Evolutionary conservation across 805 yeast species (phyloP), one percentile per base, ranked within the genome.

Genomic region (Candida corydali): DNA sequence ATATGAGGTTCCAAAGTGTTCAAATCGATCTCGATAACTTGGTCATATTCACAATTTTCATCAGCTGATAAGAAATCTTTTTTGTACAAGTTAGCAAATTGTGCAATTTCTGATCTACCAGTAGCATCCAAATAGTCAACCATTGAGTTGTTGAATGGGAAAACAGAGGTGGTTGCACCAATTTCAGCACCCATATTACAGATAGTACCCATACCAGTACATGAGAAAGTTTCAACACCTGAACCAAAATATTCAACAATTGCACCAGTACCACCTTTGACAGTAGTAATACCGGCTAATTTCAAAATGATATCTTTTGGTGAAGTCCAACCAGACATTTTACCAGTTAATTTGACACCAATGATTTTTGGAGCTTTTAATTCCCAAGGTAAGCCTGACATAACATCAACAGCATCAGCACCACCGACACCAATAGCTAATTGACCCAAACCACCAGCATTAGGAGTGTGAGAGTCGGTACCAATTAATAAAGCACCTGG

Each of bases 141-240:
- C 86, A 86, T 89, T 47, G 91, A 82, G 57, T 80, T 77, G 75
- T 86, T 88, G 86, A 76, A 88, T 63, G 98, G 98, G 94, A 89
- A 89, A 43, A 86, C 86, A 32, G 97, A 89, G 40, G 98, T 89
- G 45, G 98, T 89, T 43, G 97, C 97, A 71, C 98, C 98, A 52
- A 89, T 88, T 71, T 89, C 98, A 50, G 98, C 98, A 75, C 98
- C 98, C 98, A 89, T 89, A 69, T 89, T 89, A 78, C 98, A 89
- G 70, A 89, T 89, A 54, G 98, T 89, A 62, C 94, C 98, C 98
- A 89, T 89, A 77, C 98, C 98, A 36, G 98, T 91, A 69, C 96
- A 87, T 34, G 95, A 85, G 65, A 89, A 82, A 41, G 91, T 76
- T 55, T 83, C 78, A 39, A 89, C 89, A 76, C 98, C 98, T 38